Evolutionary conservation across 2,329 filamentous ascomycete genomes (phyloP), one percentile per base, ranked within the genome.

Genomic region (Nectriaceae sp.): DNA sequence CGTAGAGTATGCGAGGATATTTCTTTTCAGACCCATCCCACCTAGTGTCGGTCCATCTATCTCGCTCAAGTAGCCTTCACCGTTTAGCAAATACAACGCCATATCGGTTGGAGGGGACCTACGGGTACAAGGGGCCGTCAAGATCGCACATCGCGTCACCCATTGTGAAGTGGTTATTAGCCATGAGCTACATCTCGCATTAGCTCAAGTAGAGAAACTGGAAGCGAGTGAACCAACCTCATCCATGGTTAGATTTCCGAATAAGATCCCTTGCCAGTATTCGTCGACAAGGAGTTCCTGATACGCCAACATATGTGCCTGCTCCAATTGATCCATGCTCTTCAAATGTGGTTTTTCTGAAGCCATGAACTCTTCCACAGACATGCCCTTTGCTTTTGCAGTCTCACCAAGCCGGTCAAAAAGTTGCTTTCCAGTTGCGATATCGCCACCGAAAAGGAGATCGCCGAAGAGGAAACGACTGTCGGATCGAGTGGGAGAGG

Each of bases 161-260:
- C 43, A 62, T 61, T 2, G 50, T 52, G 21, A 68, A 52, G 33
- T 65, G 54, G 1, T 55, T 54, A 3, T 56, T 57, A 3, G 55
- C 52, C 15, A 52, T 22, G 3, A 68, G 44, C 66, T 67, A 15
- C 4, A 5, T 10, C 11, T 5, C 11, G 36, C 5, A 21, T 46
- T 26, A 46, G 42, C 5, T 16, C 44, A n/a, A 19, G 16, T n/a
- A n/a, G n/a, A n/a, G n/a, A n/a, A n/a, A n/a, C n/a, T n/a, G n/a
- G n/a, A n/a, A n/a, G n/a, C n/a, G n/a, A n/a, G n/a, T n/a, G n/a
- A n/a, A n/a, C 50, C 44, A 40, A 60, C 65, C 46, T 69, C 65
- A n/a, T 67, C 61, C 45, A 65, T 65, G 4, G 64, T 67, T 31
- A 65, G 22, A 15, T 59, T 61, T n/a, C 52, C 48, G 16, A 67